Evolutionary conservation across 2,329 filamentous ascomycete genomes (phyloP).

Genomic region (Beauveria medogensis): DNA sequence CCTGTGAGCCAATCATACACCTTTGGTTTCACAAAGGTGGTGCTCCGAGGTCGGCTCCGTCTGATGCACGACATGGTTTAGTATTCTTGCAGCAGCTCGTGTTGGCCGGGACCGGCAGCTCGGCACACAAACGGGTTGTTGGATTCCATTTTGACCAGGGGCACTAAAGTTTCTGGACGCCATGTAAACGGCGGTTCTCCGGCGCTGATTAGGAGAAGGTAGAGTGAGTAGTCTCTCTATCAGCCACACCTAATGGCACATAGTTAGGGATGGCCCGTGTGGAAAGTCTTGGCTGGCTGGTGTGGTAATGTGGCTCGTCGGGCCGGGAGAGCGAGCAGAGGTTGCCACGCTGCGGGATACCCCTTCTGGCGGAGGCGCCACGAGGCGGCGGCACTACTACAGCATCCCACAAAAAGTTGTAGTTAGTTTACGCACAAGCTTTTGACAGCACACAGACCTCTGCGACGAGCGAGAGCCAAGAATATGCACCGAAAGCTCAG

Average conservation of each 20-base stretch:
- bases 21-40: neutral
- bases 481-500: neutral
- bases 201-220: neutral
- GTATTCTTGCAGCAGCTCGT: neutral
- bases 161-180: neutral
- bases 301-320: constrained; percentile 3
- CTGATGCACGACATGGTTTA: neutral
- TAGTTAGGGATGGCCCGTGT: neutral
- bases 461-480: neutral
- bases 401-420: neutral
- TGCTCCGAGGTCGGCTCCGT: neutral
- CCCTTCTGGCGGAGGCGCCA: neutral
- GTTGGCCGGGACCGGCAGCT: neutral
- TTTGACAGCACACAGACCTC: neutral
- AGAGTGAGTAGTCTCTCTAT: neutral
- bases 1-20: neutral
- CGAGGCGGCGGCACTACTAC: neutral
- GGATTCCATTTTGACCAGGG: neutral
- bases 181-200: neutral
- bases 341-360: constrained; percentile 7
- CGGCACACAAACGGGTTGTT: neutral
- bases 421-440: neutral
- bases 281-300: neutral
- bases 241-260: neutral
- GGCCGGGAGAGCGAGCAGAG: constrained; percentile 1